These are phyloP conservation scores for Aspergillus uvarum DNA, from an alignment of 2,329 filamentous ascomycete species.

Conservation along the genomic window DNA sequence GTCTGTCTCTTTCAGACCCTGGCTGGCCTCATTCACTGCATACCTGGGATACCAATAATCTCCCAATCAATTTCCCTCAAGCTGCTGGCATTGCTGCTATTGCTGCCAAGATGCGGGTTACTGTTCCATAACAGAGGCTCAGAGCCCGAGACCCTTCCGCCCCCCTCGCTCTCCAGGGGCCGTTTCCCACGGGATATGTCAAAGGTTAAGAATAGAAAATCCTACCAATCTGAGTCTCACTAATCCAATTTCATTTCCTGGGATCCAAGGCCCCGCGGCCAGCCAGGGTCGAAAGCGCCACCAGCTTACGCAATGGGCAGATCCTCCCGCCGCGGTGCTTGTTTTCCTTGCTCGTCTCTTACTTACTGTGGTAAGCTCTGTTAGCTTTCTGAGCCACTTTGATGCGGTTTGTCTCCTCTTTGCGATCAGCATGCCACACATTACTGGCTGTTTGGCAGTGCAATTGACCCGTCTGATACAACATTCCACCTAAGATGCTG, in stretches of 20 bases:
- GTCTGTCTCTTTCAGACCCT: neutral
- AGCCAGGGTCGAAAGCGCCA: constrained; percentile 19
- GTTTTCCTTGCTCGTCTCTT: constrained; percentile 4
- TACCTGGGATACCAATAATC: neutral
- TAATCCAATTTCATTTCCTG: constrained; percentile 10
- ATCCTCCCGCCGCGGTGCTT: constrained; percentile 13
- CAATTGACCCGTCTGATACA: constrained; percentile 9
- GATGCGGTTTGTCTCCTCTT: constrained; percentile 8
- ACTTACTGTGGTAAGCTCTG: constrained; percentile 5
- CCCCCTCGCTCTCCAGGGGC: neutral
- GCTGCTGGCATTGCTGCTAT: too few relatives aligned
- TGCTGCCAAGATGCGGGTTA: neutral
- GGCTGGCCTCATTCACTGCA: neutral
- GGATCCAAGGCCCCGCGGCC: constrained; percentile 2
- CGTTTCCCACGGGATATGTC: neutral
- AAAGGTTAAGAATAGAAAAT: constrained; percentile 22
- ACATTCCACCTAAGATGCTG: constrained; percentile 8
- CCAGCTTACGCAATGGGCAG: constrained; percentile 24
- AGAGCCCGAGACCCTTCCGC: neutral
- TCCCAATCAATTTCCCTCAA: too few relatives aligned
- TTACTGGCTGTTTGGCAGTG: constrained; percentile 9
- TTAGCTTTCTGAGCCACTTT: neutral
- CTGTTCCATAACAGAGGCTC: neutral
- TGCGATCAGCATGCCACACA: constrained; percentile 16
- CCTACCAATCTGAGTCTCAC: constrained; percentile 6